Evolutionary conservation across 495 filamentous ascomycete genomes (phyloP), one percentile per base, ranked within the genome.

Genomic region (Hypoxylon subgilvum): DNA sequence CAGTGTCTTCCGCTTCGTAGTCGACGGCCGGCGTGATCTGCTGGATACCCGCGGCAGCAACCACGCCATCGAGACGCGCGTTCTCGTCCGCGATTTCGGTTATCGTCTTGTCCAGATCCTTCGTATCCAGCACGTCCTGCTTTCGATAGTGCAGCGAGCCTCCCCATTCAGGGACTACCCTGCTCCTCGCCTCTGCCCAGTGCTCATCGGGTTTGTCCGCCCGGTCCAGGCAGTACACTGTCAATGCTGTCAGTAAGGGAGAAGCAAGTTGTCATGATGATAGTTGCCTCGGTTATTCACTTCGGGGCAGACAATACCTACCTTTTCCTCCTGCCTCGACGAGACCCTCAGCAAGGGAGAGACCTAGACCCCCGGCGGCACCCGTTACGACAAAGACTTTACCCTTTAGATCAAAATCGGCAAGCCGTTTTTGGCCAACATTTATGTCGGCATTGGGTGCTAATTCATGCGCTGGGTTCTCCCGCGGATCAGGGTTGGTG

Each of bases 11-110:
- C 23, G 80, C 74, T 6, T 78, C 77, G 66, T 92, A 90, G 12
- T 90, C 85, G 18, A 89, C 50, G 6, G 88, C 88, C 0, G 85
- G 75, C 7, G 78, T 86, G 55, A 89, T 79, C 65, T 90, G 84
- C 69, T 90, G 85, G 40, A 90, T 84, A 7, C 85, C 88, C 0
- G 89, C 89, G 1, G 88, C 88, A 0, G 89, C 89, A 14, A 92
- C 77, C 22, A 90, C 72, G 3, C 89, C 89, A 61, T 92, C 88
- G 57, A 92, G 66, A 6, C 85, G 80, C 22, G 74, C 44, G 55
- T 84, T 65, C 30, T 80, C 69, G 2, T 73, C 68, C 0, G 83
- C 82, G 57, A 90, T 89, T 1, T 68, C 51, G 8, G 69, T 72
- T 28, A 89, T 82, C 23, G 79, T 69, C 34, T 61, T 58, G 59